Conservation (phyloP, 2,329 filamentous ascomycete genomes). For the Fusarium sp. region DNA sequence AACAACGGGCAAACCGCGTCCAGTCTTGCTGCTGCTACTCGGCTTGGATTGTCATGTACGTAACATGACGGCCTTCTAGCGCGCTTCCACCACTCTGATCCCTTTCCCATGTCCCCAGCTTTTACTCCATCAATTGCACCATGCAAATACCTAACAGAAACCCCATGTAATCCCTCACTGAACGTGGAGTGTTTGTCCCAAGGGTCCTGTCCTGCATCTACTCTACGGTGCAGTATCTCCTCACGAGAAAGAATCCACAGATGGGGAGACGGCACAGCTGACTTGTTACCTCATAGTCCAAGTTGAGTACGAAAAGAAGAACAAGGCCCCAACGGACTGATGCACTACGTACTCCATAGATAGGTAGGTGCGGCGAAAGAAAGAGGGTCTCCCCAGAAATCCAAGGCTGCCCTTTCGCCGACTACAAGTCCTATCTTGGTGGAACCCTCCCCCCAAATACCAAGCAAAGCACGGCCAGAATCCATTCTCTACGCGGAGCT, state of each 20-base stretch:
- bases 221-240: neutral
- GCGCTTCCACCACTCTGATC: conserved; percentile 9
- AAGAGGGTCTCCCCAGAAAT: conserved; percentile 27
- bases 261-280: neutral
- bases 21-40: neutral
- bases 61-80: conserved; percentile 38
- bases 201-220: neutral
- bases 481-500: conserved; percentile 21
- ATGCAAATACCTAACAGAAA: conserved; percentile 24
- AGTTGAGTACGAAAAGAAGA: neutral
- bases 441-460: conserved; percentile 17
- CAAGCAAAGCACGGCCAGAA: conserved; percentile 6
- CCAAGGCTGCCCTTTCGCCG: conserved; percentile 22
- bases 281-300: neutral
- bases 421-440: conserved; percentile 11
- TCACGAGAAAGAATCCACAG: neutral
- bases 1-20: conserved; percentile 26
- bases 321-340: conserved; percentile 14
- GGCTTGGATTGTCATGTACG: conserved; percentile 22
- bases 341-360: neutral
- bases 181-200: neutral
- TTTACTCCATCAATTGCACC: conserved; percentile 29
- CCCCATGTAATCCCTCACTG: neutral
- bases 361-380: neutral
- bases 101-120: conserved; percentile 16